Evolutionary conservation across 1,284 basidiomycete species (phyloP), one percentile per base, ranked within the genome.

Genomic region (Cryptococcus amylolentus): DNA sequence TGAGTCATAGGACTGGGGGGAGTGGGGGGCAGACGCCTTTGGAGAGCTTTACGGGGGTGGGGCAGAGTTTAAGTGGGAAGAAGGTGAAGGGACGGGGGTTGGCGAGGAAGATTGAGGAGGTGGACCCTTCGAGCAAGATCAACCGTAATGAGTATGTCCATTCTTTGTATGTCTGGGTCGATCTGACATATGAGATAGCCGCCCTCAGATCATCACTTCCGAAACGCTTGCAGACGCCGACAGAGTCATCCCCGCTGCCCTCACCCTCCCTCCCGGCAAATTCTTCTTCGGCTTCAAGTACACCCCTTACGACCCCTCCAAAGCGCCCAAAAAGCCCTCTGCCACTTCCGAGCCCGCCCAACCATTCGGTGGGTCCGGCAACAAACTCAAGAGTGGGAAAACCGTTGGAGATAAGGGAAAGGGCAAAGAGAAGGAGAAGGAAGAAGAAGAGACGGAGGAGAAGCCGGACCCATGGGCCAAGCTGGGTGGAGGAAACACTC

Each of bases 1-100:
- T 63, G 46, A 61, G 60, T 16, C 2, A 18, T 58, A 28, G 66
- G 66, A 35, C 46, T 16, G 77, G 73, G 23, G 78, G 64, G 3
- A 63, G 73, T 18, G 74, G 74, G 2, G 73, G 72, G 5, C 58
- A 54, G 16, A 65, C 64, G 5, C 65, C 86, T 37, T 89, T 89
- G 84, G 93, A 97, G 75, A 91, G 87, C 60, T 98, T 98, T 81
- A 94, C 90, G 66, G 93, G 93, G 14, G 87, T 86, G 62, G 93
- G 93, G 16, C 88, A 94, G 76, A 93, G 91, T 6, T 78, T 98
- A 8, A 83, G 81, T 46, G 93, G 93, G 13, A 83, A 91, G 64
- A 89, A 86, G 78, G 92, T 93, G 49, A 96, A 91, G 76, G 93
- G 93, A 35, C 93, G 90, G 70, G 93, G 93, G 1, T 84, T 94